These are phyloP conservation scores for Cercophora scortea DNA, from an alignment of 495 filamentous ascomycete genomes.

Conservation along the genomic window DNA sequence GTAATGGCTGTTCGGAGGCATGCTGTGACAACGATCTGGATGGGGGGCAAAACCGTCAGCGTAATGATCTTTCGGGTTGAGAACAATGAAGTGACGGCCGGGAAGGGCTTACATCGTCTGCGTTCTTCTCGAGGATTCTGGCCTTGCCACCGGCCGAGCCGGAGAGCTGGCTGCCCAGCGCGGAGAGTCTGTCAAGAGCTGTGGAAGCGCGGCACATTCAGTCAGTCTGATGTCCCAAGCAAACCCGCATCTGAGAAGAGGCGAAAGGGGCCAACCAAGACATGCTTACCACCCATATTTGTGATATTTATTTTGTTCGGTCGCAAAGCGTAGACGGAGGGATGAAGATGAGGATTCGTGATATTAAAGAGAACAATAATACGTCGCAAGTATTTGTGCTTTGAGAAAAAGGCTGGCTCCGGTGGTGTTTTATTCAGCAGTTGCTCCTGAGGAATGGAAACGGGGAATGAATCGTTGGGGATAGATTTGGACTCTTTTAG, in stretches of 20 bases:
- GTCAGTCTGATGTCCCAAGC: no score
- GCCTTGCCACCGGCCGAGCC: slow-evolving; percentile 32
- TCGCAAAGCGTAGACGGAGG: no score
- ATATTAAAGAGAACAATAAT: no score
- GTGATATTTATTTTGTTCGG: no score
- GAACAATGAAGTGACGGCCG: neutral
- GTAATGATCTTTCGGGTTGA: slow-evolving; percentile 5
- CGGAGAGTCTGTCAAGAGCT: slow-evolving; percentile 39
- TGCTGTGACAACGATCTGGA: slow-evolving; percentile 79
- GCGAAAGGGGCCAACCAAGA: no score
- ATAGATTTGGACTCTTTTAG: no score
- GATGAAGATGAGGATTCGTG: no score
- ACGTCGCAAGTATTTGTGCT: neutral
- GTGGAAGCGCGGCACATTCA: neutral
- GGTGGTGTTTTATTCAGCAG: neutral
- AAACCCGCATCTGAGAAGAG: no score
- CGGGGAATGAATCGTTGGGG: no score
- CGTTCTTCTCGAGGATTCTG: slow-evolving; percentile 42
- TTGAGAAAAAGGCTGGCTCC: slow-evolving; percentile 2
- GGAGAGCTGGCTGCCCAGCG: slow-evolving; percentile 40
- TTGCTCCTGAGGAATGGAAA: neutral
- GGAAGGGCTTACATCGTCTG: slow-evolving; percentile 36
- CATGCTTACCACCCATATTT: no score
- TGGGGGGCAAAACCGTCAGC: neutral
- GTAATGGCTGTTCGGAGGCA: slow-evolving; percentile 88